phyloP scores from a whole-genome alignment of 257 asterid genomes.

The Perilla frutescens region DNA sequence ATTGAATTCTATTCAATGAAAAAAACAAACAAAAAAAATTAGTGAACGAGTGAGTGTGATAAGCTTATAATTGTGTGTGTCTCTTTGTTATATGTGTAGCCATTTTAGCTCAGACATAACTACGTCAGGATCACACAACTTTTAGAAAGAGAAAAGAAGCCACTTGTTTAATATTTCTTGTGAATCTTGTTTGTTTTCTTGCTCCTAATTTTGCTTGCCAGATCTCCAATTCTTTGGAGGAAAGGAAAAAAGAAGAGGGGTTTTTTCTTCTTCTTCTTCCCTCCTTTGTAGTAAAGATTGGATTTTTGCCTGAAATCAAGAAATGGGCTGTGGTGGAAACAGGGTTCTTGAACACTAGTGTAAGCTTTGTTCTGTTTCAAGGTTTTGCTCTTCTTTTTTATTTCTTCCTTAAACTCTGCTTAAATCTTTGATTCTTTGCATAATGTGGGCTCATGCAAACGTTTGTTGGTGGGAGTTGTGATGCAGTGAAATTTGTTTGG shows the following conservation, averaged over 20 bases:
- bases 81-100: slow-evolving; percentile 30
- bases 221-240: slow-evolving; percentile 19
- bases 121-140: slow-evolving; percentile 40
- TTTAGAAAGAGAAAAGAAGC: slow-evolving; percentile 2
- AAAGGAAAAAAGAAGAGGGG: not conserved
- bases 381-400: not conserved
- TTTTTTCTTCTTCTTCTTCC: not conserved
- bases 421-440: not conserved
- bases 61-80: slow-evolving; percentile 19
- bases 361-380: slow-evolving; percentile 22
- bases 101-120: slow-evolving; percentile 38
- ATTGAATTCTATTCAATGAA: not conserved
- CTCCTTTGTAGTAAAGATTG: not conserved
- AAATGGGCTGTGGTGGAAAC: slow-evolving; percentile 47
- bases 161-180: slow-evolving; percentile 16
- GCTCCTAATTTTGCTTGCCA: slow-evolving; percentile 14
- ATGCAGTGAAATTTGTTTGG: not conserved
- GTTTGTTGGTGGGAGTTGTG: not conserved
- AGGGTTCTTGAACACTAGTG: slow-evolving; percentile 45
- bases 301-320: slow-evolving; percentile 27
- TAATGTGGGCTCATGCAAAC: slow-evolving; percentile 30
- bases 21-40: not conserved
- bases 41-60: slow-evolving; percentile 7
- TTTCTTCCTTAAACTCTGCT: not conserved
- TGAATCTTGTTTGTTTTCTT: slow-evolving; percentile 37